Base-by-base conservation (phyloP, 345 rosid genomes). In the Zanthoxylum bungeanum region DNA sequence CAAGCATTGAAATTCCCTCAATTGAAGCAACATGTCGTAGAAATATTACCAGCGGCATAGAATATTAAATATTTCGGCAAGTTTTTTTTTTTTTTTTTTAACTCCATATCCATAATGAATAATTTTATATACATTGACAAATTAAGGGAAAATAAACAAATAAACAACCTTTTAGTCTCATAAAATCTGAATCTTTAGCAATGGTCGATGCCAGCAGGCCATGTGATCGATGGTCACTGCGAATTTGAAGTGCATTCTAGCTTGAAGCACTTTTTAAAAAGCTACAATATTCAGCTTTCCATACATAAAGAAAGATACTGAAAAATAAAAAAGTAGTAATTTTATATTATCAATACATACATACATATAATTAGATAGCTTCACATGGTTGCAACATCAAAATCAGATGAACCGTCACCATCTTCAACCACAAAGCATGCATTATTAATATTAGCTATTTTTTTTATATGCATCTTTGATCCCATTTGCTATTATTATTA, bases 301-400 rank as follows among this genome's bases (percentile, higher is more conserved):
- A 40, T 69, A 21, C 63, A 49, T 42, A 75, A 57, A 73, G 71
- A 75, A 57, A 73, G 71, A 66, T 36, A 49, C 16, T 7, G 40
- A 51, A 55, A n/a, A 47, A 19, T 21, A 59, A 50, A 4, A 6
- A 14, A 10, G 11, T 22, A 22, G 16, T 39, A 36, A 28, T 42
- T 27, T 3, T 65, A 47, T 24, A 25, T n/a, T 40, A 60, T 25
- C 8, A 39, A 49, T 37, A 33, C 34, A 7, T n/a, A n/a, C n/a
- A n/a, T n/a, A n/a, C n/a, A n/a, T n/a, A n/a, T n/a, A n/a, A n/a
- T n/a, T n/a, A 53, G 19, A 16, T 31, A 9, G n/a, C 16, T 57
- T 36, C 82, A 83, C 79, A 77, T 77, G 82, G 69, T 57, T 46
- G 73, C 76, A 80, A 69, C 59, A 63, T 24, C 44, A 42, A 63